Evolutionary conservation across 2,329 filamentous ascomycete species (phyloP).

Genomic region (Aspergillus sp.): DNA sequence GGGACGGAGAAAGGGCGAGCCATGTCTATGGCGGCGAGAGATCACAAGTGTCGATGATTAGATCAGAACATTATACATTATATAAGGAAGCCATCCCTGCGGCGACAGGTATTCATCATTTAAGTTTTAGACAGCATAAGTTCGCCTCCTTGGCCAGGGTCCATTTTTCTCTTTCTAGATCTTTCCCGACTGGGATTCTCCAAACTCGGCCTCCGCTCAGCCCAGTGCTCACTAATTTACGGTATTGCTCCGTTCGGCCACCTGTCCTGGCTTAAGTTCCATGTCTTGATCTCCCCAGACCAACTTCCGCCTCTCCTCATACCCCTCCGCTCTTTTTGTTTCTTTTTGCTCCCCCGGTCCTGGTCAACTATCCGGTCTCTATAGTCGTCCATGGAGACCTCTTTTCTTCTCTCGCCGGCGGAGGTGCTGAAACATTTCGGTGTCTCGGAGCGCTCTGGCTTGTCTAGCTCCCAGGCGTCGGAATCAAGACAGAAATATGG

Average conservation of each 20-base stretch:
- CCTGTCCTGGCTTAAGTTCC: conserved; percentile 26
- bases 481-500: conserved; percentile 51
- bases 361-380: conserved; percentile 14
- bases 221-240: conserved; percentile 6
- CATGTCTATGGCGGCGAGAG: background rate
- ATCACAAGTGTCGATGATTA: too few species aligned
- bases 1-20: background rate
- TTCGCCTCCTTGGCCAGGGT: conserved; percentile 8
- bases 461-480: conserved; percentile 51
- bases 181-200: conserved; percentile 18
- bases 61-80: background rate
- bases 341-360: conserved; percentile 11
- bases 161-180: conserved; percentile 22
- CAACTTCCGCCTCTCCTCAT: conserved; percentile 12
- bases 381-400: conserved; percentile 14
- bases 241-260: conserved; percentile 20
- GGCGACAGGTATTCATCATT: background rate
- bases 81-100: background rate
- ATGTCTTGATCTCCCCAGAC: conserved; percentile 21
- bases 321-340: conserved; percentile 14
- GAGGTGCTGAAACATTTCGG: conserved; percentile 55
- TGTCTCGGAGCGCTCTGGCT: conserved; percentile 51
- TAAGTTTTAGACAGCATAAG: background rate
- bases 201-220: conserved; percentile 3
- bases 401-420: conserved; percentile 33